Conservation (phyloP, 2,329 filamentous ascomycete species). For the Fusarium kyushuense region DNA sequence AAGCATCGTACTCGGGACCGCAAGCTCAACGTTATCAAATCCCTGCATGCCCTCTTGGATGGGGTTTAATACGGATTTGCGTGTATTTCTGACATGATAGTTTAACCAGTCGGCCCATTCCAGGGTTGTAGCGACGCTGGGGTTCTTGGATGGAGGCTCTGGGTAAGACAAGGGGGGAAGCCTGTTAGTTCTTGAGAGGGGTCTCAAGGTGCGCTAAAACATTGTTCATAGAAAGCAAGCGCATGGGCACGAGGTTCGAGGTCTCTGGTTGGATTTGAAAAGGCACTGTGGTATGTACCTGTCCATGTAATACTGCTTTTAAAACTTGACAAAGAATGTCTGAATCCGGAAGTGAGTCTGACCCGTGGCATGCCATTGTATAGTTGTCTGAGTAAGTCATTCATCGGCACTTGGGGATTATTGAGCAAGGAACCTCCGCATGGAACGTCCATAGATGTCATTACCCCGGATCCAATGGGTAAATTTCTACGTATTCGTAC, state of each 20-base stretch:
- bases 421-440: background rate
- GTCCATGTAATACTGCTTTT: background rate
- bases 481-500: slow-evolving; percentile 31
- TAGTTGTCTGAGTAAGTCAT: background rate
- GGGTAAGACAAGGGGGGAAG: slow-evolving; percentile 23
- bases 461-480: slow-evolving; percentile 3
- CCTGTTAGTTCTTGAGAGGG: slow-evolving; percentile 18
- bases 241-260: background rate
- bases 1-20: slow-evolving; percentile 20
- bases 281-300: background rate
- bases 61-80: background rate
- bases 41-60: background rate
- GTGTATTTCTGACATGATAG: slow-evolving; percentile 1
- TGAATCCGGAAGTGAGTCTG: background rate
- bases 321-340: slow-evolving; percentile 10
- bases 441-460: background rate
- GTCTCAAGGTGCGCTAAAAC: slow-evolving; percentile 30
- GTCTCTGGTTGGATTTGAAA: background rate
- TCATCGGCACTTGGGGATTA: background rate
- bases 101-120: slow-evolving; percentile 4
- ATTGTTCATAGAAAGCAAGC: background rate
- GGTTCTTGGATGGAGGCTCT: slow-evolving; percentile 4
- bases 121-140: background rate
- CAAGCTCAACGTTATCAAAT: background rate
- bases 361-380: background rate